Base-by-base conservation (phyloP, 108 stramenopile species). In the Tribonema minus region DNA sequence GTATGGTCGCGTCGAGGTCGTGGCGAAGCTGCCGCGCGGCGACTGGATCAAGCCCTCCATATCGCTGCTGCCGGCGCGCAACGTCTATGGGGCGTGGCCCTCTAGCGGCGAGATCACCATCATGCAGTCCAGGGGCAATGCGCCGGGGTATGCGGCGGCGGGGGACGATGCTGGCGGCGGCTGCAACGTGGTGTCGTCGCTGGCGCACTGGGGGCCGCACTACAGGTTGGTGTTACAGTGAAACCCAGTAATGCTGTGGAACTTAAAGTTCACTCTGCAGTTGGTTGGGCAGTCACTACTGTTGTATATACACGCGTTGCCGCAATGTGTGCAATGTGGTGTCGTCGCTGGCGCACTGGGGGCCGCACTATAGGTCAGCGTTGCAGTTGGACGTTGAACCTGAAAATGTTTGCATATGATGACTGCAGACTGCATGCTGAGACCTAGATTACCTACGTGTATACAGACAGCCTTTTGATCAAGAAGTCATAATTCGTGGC, bases 91-190 rank as follows among this genome's bases (percentile, higher is more conserved):
- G 9, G 68, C 73, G 70, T 70, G 87, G 85, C 62, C 82, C 38
- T 20, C 63, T 28, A 83, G 76, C 35, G 89, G 89, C 39, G 88
- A 87, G 66, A 86, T 89, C 70, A 87, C 87, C 75, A 68, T 89
- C 26, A 82, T 87, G 84, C 87, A 89, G 66, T 64, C 76, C 60
- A 76, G 87, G 36, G 88, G 88, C 40, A 84, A 82, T 33, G 76
- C 85, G 4, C 67, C 67, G 3, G 33, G 67, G 9, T 67, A 67
- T 54, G 46, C 46, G 15, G 20, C 9, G 15, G 46, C 15, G 9
- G 20, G 20, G 20, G 46, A 20, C 20, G 46, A 54, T 54, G 46
- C 20, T 54, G 46, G 46, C 20, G 46, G 46, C 20, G 46, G 46
- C 9, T 54, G 15, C 15, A 20, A 54, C 20, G 20, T 20, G 46